Base-by-base conservation (phyloP, 768 basidiomycete species). In the Tulasnella sp. region DNA sequence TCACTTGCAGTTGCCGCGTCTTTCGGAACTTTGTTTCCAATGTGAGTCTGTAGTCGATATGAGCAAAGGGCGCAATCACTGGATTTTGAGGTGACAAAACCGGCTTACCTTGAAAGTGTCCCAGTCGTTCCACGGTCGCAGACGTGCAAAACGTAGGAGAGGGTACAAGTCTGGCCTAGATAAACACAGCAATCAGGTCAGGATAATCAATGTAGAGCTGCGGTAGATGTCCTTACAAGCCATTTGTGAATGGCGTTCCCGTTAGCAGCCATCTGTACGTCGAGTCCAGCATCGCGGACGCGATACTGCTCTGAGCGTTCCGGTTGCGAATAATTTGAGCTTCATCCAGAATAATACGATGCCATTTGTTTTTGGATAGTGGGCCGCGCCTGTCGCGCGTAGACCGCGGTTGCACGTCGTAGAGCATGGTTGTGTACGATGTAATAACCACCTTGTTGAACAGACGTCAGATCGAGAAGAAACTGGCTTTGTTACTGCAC, bases 261-360 rank as follows among this genome's bases (percentile, higher is more conserved):
- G 93, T 94, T 36, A 95, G 86, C 86, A 91, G 90, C 94, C 94
- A 96, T 31, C 93, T 86, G 82, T 92, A 92, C 80, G 88, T 90
- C 0, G 91, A 85, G 62, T 89, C 87, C 39, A 96, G 86, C 82
- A 89, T 88, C 1, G 91, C 90, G 27, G 92, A 86, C 48, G 88
- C 89, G 39, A 89, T 85, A 82, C 91, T 92, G 14, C 89, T 86
- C 6, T 89, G 88, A 3, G 92, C 92, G 16, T 85, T 84, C 46
- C 90, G 91, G 82, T 93, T 93, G 36, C 92, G 88, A 81, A 93
- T 91, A 82, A 91, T 92, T 82, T 93, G 93, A 0, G 93, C 92
- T 83, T 96, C 94, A 82, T 96, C 94, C 4, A 93, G 88, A 78
- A 95, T 86, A 40, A 91, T 89, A 10, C 94, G 89, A 82, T 89